Base-by-base conservation (phyloP, 2,329 filamentous ascomycete genomes). In the Magnaporthiopsis rhizophila region DNA sequence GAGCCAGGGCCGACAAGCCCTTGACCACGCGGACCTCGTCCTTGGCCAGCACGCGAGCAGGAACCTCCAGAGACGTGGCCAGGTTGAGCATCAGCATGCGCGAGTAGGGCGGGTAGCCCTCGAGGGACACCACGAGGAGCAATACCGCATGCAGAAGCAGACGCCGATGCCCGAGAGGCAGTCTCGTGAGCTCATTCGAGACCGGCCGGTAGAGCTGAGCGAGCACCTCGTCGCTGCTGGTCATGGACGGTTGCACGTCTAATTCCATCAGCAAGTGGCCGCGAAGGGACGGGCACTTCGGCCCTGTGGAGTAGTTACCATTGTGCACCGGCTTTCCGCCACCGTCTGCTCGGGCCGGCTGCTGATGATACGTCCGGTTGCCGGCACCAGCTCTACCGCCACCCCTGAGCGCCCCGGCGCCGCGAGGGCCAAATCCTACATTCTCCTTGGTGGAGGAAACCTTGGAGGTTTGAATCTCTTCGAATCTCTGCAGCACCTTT, bases 1-100 rank as follows among this genome's bases (percentile, higher is more conserved):
- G 84, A n/a, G 91, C 90, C 50, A 90, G 87, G 69, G 89, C 85
- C 0, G 95, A 83, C 0, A 98, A 79, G 0, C 87, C 89, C 64
- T 86, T 83, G 0, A 91, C 90, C 18, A 97, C 82, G 65, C 90
- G 87, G 58, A 85, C 81, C 73, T 98, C 92, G 64, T 93, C 86
- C 59, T 87, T 82, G 50, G 86, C 83, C 13, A 95, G 80, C 3
- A 87, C 76, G 45, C 82, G 81, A 30, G 88, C 75, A 0, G 88
- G 83, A 32, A 96, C 77, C n/a, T 86, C 81, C 12, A 96, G 78
- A 8, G 89, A 91, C 1, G 87, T 89, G 1, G 89, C 81, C 57
- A 94, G 74, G 68, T 89, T 82, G 21, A 92, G 77, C 63, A 96
- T 80, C 26, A 95, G 78, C 2, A 90, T 80, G 15, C 91, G 85